These are phyloP conservation scores for Alternaria alternata DNA, from an alignment of 2,329 filamentous ascomycete species.

Conservation along the genomic window DNA sequence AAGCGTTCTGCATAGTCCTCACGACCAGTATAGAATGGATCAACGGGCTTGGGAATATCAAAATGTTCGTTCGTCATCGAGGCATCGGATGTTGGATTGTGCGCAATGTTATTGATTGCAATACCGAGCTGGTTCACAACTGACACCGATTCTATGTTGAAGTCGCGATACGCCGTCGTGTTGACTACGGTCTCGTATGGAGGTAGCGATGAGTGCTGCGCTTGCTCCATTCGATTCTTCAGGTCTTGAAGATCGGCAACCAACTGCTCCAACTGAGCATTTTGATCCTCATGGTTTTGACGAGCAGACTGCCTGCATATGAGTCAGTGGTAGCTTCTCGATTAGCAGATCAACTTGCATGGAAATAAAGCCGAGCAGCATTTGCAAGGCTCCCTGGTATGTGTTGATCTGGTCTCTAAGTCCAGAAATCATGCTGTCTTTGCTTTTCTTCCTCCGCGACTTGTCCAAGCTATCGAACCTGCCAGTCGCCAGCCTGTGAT, in stretches of 20 bases:
- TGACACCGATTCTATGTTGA: constrained; percentile 4
- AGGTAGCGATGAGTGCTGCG: neutral
- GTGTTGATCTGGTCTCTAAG: constrained; percentile 7
- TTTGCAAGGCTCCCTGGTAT: constrained; percentile 5
- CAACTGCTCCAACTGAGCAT: constrained; percentile 1
- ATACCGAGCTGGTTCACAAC: neutral
- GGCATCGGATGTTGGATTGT: neutral
- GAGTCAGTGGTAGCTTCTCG: neutral
- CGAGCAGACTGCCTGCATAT: constrained; percentile 3
- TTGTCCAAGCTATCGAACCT: neutral
- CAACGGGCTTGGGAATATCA: constrained; percentile 8
- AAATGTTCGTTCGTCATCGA: constrained; percentile 5
- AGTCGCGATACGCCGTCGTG: neutral
- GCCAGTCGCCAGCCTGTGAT: neutral
- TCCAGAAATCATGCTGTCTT: constrained; percentile 7
- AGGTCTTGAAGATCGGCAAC: neutral
- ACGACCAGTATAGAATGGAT: constrained; percentile 6
- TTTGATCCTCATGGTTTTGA: constrained; percentile 2
- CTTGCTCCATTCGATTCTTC: neutral
- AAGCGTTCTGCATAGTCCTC: constrained; percentile 2
- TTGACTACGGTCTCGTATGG: neutral
- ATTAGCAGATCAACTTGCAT: neutral
- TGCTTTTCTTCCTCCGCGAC: neutral
- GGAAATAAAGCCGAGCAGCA: constrained; percentile 4
- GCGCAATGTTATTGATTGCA: neutral